phyloP scores from a whole-genome alignment of 495 filamentous ascomycete genomes.

The Podospora pseudocomata region DNA sequence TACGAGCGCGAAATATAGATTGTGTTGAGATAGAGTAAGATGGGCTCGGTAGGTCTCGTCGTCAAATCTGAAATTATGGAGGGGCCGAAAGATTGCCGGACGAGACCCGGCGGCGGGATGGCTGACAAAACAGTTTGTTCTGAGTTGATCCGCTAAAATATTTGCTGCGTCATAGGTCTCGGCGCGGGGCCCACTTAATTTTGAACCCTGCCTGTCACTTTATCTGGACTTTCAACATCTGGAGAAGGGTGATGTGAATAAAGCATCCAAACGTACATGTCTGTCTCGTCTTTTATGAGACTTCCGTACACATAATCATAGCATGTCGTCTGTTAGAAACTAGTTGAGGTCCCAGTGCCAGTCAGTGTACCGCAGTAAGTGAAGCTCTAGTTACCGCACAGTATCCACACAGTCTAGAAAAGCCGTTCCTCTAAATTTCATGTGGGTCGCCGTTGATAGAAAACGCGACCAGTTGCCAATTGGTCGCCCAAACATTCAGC shows the following conservation, averaged over 20 bases:
- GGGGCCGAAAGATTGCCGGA: neutral
- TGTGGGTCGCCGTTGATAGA: neutral
- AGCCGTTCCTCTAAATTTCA: neutral
- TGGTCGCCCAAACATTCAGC: neutral
- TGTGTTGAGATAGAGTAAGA: neutral
- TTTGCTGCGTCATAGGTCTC: conserved; percentile 8
- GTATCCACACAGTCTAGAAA: neutral
- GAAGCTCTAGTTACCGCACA: neutral
- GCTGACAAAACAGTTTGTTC: neutral
- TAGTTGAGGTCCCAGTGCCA: no score
- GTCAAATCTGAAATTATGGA: neutral
- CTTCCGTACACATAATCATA: no score
- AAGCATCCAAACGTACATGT: no score
- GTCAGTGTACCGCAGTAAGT: neutral
- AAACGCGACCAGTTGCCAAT: neutral
- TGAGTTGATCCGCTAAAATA: neutral
- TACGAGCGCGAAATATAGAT: neutral
- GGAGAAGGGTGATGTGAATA: neutral
- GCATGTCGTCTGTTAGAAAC: no score
- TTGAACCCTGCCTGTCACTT: neutral
- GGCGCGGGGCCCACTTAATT: neutral
- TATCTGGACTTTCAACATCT: neutral
- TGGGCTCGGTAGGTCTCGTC: neutral
- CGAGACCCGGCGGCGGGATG: neutral
- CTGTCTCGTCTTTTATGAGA: no score